Percentiles rank a stretch among this genome's conserved stretches.
Evolutionary conservation across 2,329 filamentous ascomycete species (phyloP).

Genomic region (Diaporthe sp.): DNA sequence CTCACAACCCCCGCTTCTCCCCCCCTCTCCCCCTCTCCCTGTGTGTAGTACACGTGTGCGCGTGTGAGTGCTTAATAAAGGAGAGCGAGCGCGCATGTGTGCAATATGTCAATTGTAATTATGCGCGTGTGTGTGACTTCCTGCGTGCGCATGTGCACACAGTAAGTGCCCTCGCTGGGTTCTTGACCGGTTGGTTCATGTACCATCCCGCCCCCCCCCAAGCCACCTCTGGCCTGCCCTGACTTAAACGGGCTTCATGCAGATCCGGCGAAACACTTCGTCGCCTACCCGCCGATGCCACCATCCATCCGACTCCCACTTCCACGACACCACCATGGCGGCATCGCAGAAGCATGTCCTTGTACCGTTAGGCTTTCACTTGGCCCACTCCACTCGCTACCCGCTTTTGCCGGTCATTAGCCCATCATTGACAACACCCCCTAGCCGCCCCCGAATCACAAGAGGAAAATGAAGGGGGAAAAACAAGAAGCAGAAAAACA

Average conservation of each 20-base stretch:
- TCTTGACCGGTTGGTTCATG: constrained; percentile 10
- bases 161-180: background rate
- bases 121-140: background rate
- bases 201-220: background rate
- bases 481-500: background rate
- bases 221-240: background rate
- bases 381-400: background rate
- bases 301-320: background rate
- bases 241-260: constrained; percentile 12
- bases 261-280: constrained; percentile 11
- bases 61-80: background rate
- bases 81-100: background rate
- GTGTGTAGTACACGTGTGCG: background rate
- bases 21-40: background rate
- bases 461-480: background rate
- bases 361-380: background rate
- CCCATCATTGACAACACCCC: too few relatives aligned
- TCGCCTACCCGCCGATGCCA: background rate
- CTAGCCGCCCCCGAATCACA: too few relatives aligned
- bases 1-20: background rate
- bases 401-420: background rate
- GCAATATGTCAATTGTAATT: background rate
- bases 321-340: background rate
- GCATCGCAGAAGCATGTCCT: background rate
- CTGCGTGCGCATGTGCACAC: background rate